Conservation (phyloP, 768 basidiomycete genomes). For the Pleurotus ostreatus region DNA sequence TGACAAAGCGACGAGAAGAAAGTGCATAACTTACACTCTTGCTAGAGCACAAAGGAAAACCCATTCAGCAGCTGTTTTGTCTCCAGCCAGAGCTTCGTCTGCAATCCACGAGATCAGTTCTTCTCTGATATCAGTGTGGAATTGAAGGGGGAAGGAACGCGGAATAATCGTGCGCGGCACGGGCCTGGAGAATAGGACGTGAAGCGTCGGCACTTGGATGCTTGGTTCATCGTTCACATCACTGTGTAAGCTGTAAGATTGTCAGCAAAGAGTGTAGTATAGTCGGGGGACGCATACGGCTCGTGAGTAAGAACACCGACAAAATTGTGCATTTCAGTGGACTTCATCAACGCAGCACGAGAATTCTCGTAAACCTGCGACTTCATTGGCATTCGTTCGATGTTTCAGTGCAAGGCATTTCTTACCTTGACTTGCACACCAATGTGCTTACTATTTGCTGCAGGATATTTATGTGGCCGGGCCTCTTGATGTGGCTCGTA, state of each 20-base stretch:
- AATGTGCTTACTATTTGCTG: conserved; percentile 49
- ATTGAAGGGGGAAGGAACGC: conserved; percentile 28
- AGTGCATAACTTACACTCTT: conserved; percentile 49
- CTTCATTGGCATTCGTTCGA: not conserved
- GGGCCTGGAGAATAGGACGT: conserved; percentile 54
- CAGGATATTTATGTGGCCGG: conserved; percentile 62
- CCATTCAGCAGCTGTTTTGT: conserved; percentile 71
- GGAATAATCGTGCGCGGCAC: conserved; percentile 37
- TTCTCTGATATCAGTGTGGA: conserved; percentile 30
- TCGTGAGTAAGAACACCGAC: conserved; percentile 72
- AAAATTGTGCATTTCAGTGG: conserved; percentile 64
- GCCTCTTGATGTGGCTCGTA: conserved; percentile 6
- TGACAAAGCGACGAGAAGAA: conserved; percentile 4
- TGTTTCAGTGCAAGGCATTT: not conserved
- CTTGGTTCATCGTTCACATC: conserved; percentile 34
- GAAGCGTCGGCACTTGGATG: conserved; percentile 56
- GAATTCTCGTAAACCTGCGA: conserved; percentile 54
- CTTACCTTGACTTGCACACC: conserved; percentile 71
- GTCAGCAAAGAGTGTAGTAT: conserved; percentile 1
- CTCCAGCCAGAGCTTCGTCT: conserved; percentile 62
- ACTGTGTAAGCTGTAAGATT: conserved; percentile 28
- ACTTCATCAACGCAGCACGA: conserved; percentile 42
- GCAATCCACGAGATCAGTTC: conserved; percentile 75
- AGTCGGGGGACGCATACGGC: conserved; percentile 35
- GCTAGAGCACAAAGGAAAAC: conserved; percentile 57